Conservation (phyloP, 1,284 basidiomycete species). For the Sanghuangporus baumii region DNA sequence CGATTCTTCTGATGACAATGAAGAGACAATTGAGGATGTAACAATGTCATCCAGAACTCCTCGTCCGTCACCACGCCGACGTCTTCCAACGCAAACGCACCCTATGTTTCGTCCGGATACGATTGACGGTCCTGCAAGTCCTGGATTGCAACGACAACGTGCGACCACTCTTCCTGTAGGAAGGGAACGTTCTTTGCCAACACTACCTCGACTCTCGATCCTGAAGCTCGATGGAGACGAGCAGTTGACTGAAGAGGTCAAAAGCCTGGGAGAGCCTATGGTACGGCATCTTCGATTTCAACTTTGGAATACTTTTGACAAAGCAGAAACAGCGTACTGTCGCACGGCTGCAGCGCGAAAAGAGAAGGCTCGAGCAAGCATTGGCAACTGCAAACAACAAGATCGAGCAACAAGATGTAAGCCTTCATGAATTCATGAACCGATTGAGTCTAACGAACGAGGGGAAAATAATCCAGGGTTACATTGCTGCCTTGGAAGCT, state of each 20-base stretch:
- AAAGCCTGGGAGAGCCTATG: not conserved
- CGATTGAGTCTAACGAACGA: not conserved
- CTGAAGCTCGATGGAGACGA: not conserved
- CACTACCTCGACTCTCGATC: not conserved
- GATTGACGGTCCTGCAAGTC: not conserved
- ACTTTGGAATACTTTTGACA: not conserved
- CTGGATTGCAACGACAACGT: not conserved
- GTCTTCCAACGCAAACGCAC: not conserved
- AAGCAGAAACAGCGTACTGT: not conserved
- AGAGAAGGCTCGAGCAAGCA: not conserved
- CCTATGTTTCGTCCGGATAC: not conserved
- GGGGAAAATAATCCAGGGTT: not conserved
- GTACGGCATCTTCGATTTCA: not conserved
- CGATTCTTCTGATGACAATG: not conserved
- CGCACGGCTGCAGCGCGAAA: constrained; percentile 3
- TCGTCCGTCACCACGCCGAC: not conserved
- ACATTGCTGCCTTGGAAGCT: not conserved
- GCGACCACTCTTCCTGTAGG: not conserved
- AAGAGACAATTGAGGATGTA: not conserved
- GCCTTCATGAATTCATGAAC: not conserved
- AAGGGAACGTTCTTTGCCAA: not conserved
- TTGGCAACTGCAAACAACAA: not conserved
- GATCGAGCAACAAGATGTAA: constrained; percentile 3
- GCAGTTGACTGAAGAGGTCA: not conserved
- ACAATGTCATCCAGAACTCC: not conserved